A percentile compares a stretch with the other conserved stretches of the same genome.
These are phyloP conservation scores for Phaffia tasmanica DNA, from an alignment of 768 basidiomycete species.

Conservation along the genomic window DNA sequence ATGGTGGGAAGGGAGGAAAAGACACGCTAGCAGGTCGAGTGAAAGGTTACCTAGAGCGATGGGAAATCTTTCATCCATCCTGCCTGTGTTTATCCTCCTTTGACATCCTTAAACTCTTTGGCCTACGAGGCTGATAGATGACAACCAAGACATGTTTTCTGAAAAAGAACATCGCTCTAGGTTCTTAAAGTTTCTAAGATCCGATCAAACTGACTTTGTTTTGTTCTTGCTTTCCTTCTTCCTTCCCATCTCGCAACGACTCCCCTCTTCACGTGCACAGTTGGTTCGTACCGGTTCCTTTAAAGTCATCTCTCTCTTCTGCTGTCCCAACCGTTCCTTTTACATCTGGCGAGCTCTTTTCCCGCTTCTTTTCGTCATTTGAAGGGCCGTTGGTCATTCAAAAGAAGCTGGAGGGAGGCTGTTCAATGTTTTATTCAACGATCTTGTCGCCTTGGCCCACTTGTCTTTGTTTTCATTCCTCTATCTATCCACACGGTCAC, in stretches of 20 bases:
- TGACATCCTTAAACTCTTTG: no score
- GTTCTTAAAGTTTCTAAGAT: background rate
- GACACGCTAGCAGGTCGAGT: no score
- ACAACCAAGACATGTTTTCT: background rate
- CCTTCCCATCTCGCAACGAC: background rate
- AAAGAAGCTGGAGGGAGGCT: no score
- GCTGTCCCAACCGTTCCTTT: constrained; percentile 1
- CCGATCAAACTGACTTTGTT: background rate
- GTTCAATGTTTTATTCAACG: no score
- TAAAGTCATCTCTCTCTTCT: background rate
- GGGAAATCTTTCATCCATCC: no score
- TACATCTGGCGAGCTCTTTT: background rate
- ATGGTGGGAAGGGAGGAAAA: no score
- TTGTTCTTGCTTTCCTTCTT: background rate
- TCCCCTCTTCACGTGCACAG: background rate
- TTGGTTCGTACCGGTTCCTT: background rate
- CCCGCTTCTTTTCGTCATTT: background rate
- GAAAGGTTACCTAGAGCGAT: no score
- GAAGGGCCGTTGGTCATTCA: background rate
- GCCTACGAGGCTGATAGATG: background rate
- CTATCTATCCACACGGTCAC: no score
- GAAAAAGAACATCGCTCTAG: no score
- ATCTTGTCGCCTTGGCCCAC: no score
- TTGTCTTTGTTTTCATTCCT: no score
- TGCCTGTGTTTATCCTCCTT: no score